phyloP scores from a whole-genome alignment of 2,329 filamentous ascomycete species.

The Colletotrichum paranaense region DNA sequence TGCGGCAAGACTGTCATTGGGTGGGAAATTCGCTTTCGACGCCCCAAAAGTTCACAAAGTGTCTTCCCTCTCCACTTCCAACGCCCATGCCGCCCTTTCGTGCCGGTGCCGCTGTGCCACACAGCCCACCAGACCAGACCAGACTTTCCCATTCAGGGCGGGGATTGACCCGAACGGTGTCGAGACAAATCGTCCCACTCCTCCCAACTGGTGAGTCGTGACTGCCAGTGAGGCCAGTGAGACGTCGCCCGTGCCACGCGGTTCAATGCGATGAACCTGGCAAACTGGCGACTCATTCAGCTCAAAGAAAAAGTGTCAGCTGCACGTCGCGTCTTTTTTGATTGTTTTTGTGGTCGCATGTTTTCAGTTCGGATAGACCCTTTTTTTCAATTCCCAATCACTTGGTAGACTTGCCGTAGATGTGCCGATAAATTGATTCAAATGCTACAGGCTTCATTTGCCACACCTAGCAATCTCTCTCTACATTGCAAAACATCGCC shows the following conservation, averaged over 20 bases:
- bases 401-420: background rate
- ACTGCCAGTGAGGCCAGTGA: constrained; percentile 1
- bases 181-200: constrained; percentile 23
- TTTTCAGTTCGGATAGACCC: background rate
- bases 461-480: background rate
- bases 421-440: background rate
- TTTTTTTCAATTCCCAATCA: background rate
- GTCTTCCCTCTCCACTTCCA: constrained; percentile 8
- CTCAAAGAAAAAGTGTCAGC: background rate
- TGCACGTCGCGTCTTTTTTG: background rate
- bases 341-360: background rate
- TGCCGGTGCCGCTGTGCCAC: background rate
- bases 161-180: background rate
- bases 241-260: constrained; percentile 27
- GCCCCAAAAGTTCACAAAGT: too few relatives aligned
- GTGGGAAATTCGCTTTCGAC: background rate
- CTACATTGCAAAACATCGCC: background rate
- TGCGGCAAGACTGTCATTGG: constrained; percentile 4
- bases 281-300: background rate
- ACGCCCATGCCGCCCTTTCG: background rate
- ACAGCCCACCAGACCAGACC: background rate
- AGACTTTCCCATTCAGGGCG: background rate
- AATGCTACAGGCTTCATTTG: background rate
- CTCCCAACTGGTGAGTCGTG: background rate
- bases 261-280: constrained; percentile 32